Conservation (phyloP, 805 yeast genomes). For the Barnettozyma siamensis region DNA sequence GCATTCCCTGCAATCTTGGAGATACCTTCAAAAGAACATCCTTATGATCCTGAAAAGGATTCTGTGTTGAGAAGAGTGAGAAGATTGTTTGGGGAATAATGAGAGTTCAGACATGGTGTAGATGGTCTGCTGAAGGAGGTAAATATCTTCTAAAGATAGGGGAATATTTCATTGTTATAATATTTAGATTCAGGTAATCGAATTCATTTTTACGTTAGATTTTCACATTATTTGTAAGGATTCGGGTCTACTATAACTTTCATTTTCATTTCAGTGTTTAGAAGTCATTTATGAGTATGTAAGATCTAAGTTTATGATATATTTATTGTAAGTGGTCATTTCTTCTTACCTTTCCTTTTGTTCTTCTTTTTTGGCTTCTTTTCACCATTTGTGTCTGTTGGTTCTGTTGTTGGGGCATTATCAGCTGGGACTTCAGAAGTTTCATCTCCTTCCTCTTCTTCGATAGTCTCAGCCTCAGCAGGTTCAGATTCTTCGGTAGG, state of each 20-base stretch:
- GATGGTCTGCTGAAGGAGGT: too few relatives aligned
- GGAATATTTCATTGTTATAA: not conserved
- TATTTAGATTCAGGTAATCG: conserved; percentile 9
- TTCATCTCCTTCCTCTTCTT: conserved; percentile 13
- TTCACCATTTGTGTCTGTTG: not conserved
- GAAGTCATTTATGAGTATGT: not conserved
- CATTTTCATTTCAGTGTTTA: not conserved
- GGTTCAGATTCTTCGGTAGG: not conserved
- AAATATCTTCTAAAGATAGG: too few relatives aligned
- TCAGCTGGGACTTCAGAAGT: conserved; percentile 17
- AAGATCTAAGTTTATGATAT: too few relatives aligned
- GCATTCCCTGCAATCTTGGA: conserved; percentile 97
- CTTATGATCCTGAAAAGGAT: conserved; percentile 96
- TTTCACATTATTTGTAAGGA: not conserved
- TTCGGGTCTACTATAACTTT: not conserved
- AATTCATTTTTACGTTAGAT: conserved; percentile 5
- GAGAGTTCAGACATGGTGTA: too few relatives aligned
- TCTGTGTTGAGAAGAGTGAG: conserved; percentile 91
- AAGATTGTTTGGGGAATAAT: conserved; percentile 86
- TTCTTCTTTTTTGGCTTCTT: conserved; percentile 6
- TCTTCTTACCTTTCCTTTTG: conserved; percentile 14
- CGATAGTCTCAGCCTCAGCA: conserved; percentile 6
- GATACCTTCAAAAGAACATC: conserved; percentile 97
- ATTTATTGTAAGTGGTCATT: conserved; percentile 2
- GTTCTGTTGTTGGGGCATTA: conserved; percentile 6